Conservation (phyloP, 352 stramenopile genomes). For the Plasmopara halstedii region DNA sequence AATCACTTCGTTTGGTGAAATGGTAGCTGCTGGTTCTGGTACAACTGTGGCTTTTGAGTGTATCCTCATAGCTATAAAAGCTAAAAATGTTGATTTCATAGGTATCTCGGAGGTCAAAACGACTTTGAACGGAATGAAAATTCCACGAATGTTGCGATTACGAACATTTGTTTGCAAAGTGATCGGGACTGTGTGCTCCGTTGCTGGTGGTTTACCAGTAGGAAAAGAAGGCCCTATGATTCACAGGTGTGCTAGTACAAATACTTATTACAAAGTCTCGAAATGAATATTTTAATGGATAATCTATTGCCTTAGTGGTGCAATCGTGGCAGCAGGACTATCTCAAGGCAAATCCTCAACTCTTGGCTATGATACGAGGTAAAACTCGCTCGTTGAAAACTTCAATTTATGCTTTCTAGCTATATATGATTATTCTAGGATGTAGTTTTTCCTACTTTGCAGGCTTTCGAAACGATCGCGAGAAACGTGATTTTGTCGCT, state of each 20-base stretch:
- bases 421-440: background rate
- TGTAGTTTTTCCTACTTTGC: slow-evolving; percentile 79
- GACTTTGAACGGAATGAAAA: slow-evolving; percentile 89
- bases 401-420: background rate
- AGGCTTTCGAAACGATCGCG: slow-evolving; percentile 82
- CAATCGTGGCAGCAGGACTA: slow-evolving; percentile 65
- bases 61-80: background rate
- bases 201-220: slow-evolving; percentile 78
- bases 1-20: slow-evolving; percentile 65
- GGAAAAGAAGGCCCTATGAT: slow-evolving; percentile 92
- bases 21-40: slow-evolving; percentile 73
- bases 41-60: background rate
- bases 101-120: slow-evolving; percentile 92
- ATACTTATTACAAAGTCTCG: background rate
- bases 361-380: slow-evolving; percentile 67
- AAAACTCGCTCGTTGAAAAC: background rate
- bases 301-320: slow-evolving; percentile 34
- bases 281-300: background rate
- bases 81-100: slow-evolving; percentile 7
- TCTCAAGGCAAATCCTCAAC: slow-evolving; percentile 75
- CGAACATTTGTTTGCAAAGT: slow-evolving; percentile 85
- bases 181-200: slow-evolving; percentile 79
- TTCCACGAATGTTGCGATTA: slow-evolving; percentile 64
- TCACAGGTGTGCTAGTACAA: slow-evolving; percentile 44
- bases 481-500: slow-evolving; percentile 85